Conservation (phyloP, 2,329 filamentous ascomycete genomes). For the Nemania sp. region DNA sequence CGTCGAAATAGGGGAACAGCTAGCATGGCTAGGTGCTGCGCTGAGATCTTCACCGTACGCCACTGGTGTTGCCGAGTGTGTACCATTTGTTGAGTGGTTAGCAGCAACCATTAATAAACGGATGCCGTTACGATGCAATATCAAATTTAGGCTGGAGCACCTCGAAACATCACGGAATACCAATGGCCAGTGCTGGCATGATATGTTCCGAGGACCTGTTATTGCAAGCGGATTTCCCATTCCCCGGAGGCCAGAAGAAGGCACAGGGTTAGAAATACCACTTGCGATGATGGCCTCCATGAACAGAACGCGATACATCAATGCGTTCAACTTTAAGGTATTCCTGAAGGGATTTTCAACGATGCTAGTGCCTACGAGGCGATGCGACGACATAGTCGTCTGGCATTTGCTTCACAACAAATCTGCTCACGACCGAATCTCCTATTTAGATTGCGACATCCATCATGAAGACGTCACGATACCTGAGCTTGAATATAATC, state of each 20-base stretch:
- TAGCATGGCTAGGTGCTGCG: constrained; percentile 42
- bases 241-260: constrained; percentile 17
- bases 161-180: too few relatives aligned
- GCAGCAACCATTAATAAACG: too few relatives aligned
- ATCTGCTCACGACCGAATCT: constrained; percentile 31
- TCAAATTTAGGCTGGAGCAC: background rate
- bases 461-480: constrained; percentile 13
- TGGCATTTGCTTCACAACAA: constrained; percentile 40
- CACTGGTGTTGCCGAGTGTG: too few relatives aligned
- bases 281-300: constrained; percentile 36
- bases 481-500: constrained; percentile 6
- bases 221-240: constrained; percentile 40
- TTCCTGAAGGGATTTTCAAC: constrained; percentile 43
- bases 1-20: constrained; percentile 41
- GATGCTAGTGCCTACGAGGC: constrained; percentile 36
- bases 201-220: constrained; percentile 36
- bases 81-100: too few relatives aligned
- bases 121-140: too few relatives aligned
- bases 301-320: constrained; percentile 23
- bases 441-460: constrained; percentile 30
- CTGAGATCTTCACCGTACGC: constrained; percentile 32
- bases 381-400: constrained; percentile 24
- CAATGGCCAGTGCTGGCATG: constrained; percentile 39
- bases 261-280: constrained; percentile 39
- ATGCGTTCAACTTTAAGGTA: constrained; percentile 32